Conservation (phyloP, 495 filamentous ascomycete genomes). For the Aspergillus incahuasiensis region DNA sequence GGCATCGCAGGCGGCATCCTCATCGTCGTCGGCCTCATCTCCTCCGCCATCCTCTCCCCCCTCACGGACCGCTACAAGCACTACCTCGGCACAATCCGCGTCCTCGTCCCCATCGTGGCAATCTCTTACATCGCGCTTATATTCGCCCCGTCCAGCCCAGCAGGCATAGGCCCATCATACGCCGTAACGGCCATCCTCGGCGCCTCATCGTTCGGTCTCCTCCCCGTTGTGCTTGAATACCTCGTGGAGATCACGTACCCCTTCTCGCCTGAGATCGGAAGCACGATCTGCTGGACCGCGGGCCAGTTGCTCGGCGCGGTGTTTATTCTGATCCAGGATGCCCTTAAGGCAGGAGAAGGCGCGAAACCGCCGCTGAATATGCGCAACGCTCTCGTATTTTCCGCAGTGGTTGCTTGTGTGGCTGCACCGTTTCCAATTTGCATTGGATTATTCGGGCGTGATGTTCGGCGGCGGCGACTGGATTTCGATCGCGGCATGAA, state of each 20-base stretch:
- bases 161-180: slow-evolving; percentile 61
- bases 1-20: slow-evolving; percentile 85
- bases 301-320: slow-evolving; percentile 68
- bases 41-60: slow-evolving; percentile 69
- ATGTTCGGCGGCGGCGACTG: slow-evolving; percentile 51
- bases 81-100: slow-evolving; percentile 69
- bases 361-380: slow-evolving; percentile 64
- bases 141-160: slow-evolving; percentile 70
- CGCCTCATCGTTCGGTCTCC: slow-evolving; percentile 69
- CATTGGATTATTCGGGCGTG: slow-evolving; percentile 61
- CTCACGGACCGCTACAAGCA: slow-evolving; percentile 80
- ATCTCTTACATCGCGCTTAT: slow-evolving; percentile 70
- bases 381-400: slow-evolving; percentile 69
- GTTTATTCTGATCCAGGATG: slow-evolving; percentile 79
- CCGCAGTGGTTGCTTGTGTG: slow-evolving; percentile 62
- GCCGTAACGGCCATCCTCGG: slow-evolving; percentile 66
- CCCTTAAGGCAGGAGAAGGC: slow-evolving; percentile 57
- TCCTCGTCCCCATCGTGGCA: slow-evolving; percentile 71
- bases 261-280: slow-evolving; percentile 80
- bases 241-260: slow-evolving; percentile 83
- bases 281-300: slow-evolving; percentile 75
- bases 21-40: slow-evolving; percentile 82
- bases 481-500: slow-evolving; percentile 47
- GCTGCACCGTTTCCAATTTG: slow-evolving; percentile 62
- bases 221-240: slow-evolving; percentile 84